phyloP scores from a whole-genome alignment of 2,329 filamentous ascomycete genomes.

The Arthroderma sp. region DNA sequence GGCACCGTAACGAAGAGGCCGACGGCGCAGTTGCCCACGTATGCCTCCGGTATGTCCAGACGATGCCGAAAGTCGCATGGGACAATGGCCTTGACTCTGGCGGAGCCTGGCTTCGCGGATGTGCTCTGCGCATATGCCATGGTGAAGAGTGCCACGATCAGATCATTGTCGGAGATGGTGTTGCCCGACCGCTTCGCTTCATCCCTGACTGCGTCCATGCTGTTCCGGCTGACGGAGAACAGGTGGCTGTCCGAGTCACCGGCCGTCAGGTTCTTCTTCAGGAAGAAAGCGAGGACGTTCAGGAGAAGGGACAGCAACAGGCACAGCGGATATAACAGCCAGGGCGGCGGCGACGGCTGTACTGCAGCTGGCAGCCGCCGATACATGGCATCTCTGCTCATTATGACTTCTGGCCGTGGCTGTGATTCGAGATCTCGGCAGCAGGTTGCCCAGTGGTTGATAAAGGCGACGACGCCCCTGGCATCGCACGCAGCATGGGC shows the following conservation, averaged over 20 bases:
- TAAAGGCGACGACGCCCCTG: background rate
- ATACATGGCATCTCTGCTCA: slow-evolving; percentile 3
- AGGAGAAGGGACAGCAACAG: slow-evolving; percentile 1
- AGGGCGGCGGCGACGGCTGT: background rate
- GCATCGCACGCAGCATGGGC: slow-evolving; percentile 3
- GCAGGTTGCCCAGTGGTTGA: background rate
- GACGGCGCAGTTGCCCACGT: background rate
- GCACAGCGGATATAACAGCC: background rate
- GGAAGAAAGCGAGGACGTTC: background rate
- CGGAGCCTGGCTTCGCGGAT: background rate
- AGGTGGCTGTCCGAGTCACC: slow-evolving; percentile 1
- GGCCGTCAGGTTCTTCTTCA: background rate
- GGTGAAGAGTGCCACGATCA: slow-evolving; percentile 2
- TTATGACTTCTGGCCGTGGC: background rate
- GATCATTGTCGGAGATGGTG: background rate
- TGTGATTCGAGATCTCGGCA: background rate
- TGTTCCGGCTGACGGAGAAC: background rate
- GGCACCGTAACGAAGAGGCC: slow-evolving; percentile 2
- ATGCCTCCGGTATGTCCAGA: background rate
- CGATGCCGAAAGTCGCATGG: slow-evolving; percentile 7
- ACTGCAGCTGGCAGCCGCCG: background rate
- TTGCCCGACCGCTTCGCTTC: background rate
- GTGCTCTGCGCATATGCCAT: slow-evolving; percentile 5
- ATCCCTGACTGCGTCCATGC: background rate
- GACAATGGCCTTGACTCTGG: background rate